Evolutionary conservation across 2,329 filamentous ascomycete genomes (phyloP).

Genomic region (Pseudogymnoascus sp.): DNA sequence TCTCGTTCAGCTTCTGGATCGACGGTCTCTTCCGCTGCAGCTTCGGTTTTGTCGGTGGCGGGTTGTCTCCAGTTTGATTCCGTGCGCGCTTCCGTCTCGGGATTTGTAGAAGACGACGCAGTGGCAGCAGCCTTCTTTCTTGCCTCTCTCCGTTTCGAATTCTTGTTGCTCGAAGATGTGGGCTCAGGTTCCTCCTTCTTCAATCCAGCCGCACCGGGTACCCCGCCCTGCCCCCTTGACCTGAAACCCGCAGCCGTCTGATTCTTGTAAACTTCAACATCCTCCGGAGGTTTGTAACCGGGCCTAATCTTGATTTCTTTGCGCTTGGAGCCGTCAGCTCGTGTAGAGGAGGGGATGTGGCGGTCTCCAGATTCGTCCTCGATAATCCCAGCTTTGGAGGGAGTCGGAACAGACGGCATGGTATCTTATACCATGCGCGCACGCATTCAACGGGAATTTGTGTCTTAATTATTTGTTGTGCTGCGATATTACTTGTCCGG

Average conservation of each 20-base stretch:
- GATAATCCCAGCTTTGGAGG: conserved; percentile 64
- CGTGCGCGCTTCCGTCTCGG: conserved; percentile 32
- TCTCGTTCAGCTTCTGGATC: conserved; percentile 74
- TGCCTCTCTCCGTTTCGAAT: conserved; percentile 70
- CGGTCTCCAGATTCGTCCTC: conserved; percentile 71
- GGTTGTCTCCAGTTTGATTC: conserved; percentile 15
- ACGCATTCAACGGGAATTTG: background rate
- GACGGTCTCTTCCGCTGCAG: conserved; percentile 36
- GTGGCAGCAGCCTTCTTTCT: conserved; percentile 46
- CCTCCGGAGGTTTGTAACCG: conserved; percentile 88
- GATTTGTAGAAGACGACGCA: conserved; percentile 34
- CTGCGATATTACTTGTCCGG: background rate
- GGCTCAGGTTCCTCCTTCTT: conserved; percentile 40
- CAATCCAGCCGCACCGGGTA: conserved; percentile 65
- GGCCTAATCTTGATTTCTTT: conserved; percentile 92
- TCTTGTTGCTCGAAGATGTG: conserved; percentile 64
- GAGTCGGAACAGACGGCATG: conserved; percentile 34
- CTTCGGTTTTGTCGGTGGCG: conserved; percentile 20
- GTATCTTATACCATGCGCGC: conserved; percentile 10
- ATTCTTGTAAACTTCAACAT: conserved; percentile 94
- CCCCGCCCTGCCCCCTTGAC: conserved; percentile 60
- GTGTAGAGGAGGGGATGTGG: conserved; percentile 79
- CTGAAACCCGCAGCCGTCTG: conserved; percentile 80
- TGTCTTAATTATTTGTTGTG: background rate
- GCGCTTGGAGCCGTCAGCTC: conserved; percentile 83